phyloP scores from a whole-genome alignment of 495 filamentous ascomycete species.

The Penicillium pulvis region DNA sequence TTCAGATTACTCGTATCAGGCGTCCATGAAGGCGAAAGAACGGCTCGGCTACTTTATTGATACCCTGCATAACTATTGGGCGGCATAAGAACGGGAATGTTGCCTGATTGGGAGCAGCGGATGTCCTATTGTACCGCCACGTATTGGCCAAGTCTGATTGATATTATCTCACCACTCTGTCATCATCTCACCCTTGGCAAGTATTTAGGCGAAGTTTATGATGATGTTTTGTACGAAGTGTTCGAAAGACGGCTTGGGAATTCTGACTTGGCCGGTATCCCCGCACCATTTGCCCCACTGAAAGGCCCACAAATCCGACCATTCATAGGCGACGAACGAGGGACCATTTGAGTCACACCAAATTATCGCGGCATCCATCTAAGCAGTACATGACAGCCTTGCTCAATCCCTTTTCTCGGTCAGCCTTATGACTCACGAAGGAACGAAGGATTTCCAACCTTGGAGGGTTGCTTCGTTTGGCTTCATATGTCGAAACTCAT shows the following conservation, averaged over 20 bases:
- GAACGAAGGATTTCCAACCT: too few relatives aligned
- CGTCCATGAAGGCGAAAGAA: not conserved
- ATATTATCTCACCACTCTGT: not conserved
- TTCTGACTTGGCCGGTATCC: not conserved
- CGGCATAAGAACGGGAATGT: not conserved
- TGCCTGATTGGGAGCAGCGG: not conserved
- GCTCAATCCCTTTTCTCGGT: too few relatives aligned
- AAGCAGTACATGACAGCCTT: too few relatives aligned
- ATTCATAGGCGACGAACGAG: too few relatives aligned
- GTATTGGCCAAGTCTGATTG: not conserved
- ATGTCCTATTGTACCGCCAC: not conserved
- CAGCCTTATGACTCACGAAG: too few relatives aligned
- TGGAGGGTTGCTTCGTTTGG: too few relatives aligned
- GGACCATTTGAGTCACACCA: too few relatives aligned
- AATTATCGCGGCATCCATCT: too few relatives aligned
- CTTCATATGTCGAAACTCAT: too few relatives aligned
- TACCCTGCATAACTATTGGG: not conserved
- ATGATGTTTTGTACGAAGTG: not conserved
- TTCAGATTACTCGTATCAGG: not conserved
- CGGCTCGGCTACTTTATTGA: not conserved
- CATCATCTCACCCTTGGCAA: not conserved
- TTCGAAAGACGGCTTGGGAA: not conserved
- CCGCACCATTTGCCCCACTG: not conserved
- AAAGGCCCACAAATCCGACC: too few relatives aligned
- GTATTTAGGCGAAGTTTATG: not conserved